phyloP scores from a whole-genome alignment of 2,329 filamentous ascomycete species.

The Colletotrichum siamense region DNA sequence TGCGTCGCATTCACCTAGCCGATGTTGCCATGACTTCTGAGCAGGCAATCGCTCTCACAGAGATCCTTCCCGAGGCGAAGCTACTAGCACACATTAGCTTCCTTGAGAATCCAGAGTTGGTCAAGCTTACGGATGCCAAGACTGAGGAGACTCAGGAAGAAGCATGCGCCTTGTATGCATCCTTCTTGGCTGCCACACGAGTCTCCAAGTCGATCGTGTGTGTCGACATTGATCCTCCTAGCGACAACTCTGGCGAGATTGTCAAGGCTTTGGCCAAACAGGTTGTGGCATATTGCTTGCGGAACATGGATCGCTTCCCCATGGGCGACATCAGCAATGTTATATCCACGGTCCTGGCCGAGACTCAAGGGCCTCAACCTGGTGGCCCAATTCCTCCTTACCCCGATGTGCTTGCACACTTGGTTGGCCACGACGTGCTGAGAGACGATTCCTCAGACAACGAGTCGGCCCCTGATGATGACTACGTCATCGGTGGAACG shows the following conservation, averaged over 20 bases:
- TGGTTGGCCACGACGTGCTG: conserved; percentile 74
- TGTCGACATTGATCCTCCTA: conserved; percentile 90
- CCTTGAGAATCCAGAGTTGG: conserved; percentile 78
- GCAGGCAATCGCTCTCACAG: conserved; percentile 88
- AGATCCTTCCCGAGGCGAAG: conserved; percentile 84
- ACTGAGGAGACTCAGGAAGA: conserved; percentile 88
- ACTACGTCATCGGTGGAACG: conserved; percentile 95
- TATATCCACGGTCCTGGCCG: conserved; percentile 44
- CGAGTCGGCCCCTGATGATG: conserved; percentile 80
- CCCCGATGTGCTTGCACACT: conserved; percentile 84
- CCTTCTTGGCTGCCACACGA: conserved; percentile 84
- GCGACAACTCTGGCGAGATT: conserved; percentile 81
- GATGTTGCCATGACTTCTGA: conserved; percentile 86
- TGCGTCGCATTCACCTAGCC: conserved; percentile 86
- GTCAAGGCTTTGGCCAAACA: conserved; percentile 92
- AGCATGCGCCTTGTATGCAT: conserved; percentile 91
- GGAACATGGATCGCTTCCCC: conserved; percentile 84
- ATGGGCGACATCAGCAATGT: conserved; percentile 63
- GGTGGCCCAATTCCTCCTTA: conserved; percentile 49
- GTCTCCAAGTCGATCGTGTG: conserved; percentile 85
- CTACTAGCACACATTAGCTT: conserved; percentile 87
- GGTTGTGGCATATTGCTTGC: conserved; percentile 91
- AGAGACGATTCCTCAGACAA: conserved; percentile 62
- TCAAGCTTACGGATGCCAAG: conserved; percentile 73
- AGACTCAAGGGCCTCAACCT: conserved; percentile 30